Base-by-base conservation (phyloP, 805 yeast species). In the Nakazawaea anatomiae region DNA sequence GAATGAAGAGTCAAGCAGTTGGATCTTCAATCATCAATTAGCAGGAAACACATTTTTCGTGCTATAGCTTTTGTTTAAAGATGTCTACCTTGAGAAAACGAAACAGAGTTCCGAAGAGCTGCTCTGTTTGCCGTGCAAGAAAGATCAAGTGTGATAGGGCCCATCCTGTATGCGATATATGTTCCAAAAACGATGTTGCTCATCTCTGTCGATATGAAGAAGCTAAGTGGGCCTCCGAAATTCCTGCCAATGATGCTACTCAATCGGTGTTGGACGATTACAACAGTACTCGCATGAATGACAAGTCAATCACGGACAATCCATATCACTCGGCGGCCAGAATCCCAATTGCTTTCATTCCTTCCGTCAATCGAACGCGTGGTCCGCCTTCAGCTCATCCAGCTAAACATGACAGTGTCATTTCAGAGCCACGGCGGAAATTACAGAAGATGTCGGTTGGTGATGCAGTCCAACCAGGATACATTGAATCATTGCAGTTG, bases 91-190 rank as follows among this genome's bases (percentile, higher is more conserved):
- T 31, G 7, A 43, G 31, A 36, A 44, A 36, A 36, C 35, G 79
- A 47, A 69, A 72, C 42, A 67, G 80, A 48, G 67, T 71, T 53
- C 69, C 76, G 0, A 55, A 77, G 8, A 75, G 77, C 0, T 77
- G 82, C 55, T 71, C 69, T 31, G 68, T 70, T 39, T 77, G 82
- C 53, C 67, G 77, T 14, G 68, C 64, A 55, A 65, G 75, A 44
- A 77, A 77, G 57, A 74, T 74, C 41, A 75, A 75, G 67, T 68
- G 73, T 55, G 73, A 67, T 42, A 57, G 69, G 25, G 59, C 58
- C 6, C 60, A 62, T 47, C 72, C 73, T 0, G 60, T 57, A 35
- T 68, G 73, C 48, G 53, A 56, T 6, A 63, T 60, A 6, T 68
- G 73, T 52, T 58, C 54, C 42, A 61, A 58, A 40, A 55, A 58